These are phyloP conservation scores for Iris pallida DNA, from an alignment of 116 monocot species.

Conservation along the genomic window DNA sequence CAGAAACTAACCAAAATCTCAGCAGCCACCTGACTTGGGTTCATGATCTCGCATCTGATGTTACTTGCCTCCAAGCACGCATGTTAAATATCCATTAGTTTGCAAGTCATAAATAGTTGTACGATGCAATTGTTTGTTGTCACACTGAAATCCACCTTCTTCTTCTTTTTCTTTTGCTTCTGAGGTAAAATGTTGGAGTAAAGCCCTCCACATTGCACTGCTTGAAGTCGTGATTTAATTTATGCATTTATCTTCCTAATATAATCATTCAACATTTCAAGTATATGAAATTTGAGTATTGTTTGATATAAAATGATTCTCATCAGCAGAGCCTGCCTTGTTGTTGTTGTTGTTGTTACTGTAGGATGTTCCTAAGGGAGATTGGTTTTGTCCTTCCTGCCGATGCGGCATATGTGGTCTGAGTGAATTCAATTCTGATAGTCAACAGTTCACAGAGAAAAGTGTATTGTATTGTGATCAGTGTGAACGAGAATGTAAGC, in stretches of 20 bases:
- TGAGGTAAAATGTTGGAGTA: too few relatives aligned
- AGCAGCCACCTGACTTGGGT: too few relatives aligned
- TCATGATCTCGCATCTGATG: too few relatives aligned
- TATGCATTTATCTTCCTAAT: neutral
- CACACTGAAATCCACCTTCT: too few relatives aligned
- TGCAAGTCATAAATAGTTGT: too few relatives aligned
- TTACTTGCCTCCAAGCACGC: too few relatives aligned
- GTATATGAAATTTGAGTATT: neutral
- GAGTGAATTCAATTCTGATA: constrained; percentile 35
- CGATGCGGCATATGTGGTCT: constrained; percentile 43
- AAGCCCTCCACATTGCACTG: too few relatives aligned
- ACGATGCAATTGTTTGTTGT: too few relatives aligned
- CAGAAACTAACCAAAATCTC: too few relatives aligned
- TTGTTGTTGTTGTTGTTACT: neutral
- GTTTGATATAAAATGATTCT: neutral
- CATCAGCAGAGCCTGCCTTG: neutral
- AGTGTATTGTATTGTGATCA: constrained; percentile 57
- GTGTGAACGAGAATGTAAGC: constrained; percentile 51
- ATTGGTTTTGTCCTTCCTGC: constrained; percentile 64
- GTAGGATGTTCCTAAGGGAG: constrained; percentile 55
- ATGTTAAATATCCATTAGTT: too few relatives aligned
- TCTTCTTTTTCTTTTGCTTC: too few relatives aligned
- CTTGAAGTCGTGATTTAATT: too few relatives aligned
- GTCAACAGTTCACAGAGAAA: constrained; percentile 26
- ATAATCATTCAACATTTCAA: neutral